phyloP scores from a whole-genome alignment of 306 rosid species.

The Crotalaria pallida region DNA sequence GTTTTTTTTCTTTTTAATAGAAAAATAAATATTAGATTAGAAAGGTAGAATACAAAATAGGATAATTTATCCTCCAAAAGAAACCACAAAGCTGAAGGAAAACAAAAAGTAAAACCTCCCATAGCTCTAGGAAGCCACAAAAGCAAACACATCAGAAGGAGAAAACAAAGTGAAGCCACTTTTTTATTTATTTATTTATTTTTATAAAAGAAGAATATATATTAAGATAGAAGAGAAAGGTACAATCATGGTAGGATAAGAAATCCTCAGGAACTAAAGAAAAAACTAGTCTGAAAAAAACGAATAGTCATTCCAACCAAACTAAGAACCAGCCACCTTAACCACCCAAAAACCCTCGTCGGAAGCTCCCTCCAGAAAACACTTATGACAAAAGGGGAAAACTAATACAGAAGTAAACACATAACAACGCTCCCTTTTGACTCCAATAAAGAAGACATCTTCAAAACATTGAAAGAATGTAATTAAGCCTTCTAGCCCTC shows the following conservation, averaged over 20 bases:
- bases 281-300: too few species aligned
- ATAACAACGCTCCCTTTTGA: not conserved
- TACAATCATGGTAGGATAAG: too few species aligned
- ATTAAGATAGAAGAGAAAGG: too few species aligned
- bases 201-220: too few species aligned
- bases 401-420: not conserved
- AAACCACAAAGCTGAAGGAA: not conserved
- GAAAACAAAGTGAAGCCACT: too few species aligned
- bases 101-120: not conserved
- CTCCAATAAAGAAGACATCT: not conserved
- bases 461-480: not conserved
- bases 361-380: not conserved
- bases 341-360: not conserved
- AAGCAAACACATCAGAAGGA: not conserved
- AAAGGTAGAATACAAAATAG: too few species aligned
- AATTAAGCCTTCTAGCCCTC: not conserved
- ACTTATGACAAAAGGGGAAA: not conserved
- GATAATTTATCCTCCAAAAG: not conserved
- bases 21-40: too few species aligned
- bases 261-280: too few species aligned
- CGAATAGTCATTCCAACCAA: too few species aligned
- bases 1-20: too few species aligned
- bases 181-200: too few species aligned
- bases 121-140: not conserved
- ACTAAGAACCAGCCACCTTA: too few species aligned